Conservation (phyloP, 1,284 basidiomycete genomes). For the Puccinia brachypodii region DNA sequence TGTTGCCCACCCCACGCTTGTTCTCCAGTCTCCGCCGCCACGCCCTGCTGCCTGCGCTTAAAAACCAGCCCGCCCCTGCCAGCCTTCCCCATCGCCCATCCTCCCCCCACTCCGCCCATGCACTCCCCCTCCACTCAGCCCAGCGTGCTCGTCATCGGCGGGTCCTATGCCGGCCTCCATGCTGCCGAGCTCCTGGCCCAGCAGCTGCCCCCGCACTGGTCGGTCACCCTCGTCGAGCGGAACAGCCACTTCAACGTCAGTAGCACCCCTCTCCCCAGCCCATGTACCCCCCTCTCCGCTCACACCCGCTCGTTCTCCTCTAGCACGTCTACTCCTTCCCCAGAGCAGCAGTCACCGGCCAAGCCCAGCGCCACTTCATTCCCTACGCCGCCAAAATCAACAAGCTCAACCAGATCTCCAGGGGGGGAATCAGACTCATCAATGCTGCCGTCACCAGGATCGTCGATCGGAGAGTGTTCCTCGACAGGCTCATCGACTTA, state of each 20-base stretch:
- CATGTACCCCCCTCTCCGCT: background rate
- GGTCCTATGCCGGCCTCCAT: slow-evolving; percentile 43
- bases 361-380: slow-evolving; percentile 64
- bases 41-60: background rate
- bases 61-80: background rate
- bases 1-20: too few species aligned
- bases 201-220: slow-evolving; percentile 12
- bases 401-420: slow-evolving; percentile 13
- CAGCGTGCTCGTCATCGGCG: slow-evolving; percentile 35
- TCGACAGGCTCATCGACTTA: slow-evolving; percentile 11
- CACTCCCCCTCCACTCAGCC: background rate
- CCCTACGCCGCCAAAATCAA: slow-evolving; percentile 60
- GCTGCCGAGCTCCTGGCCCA: slow-evolving; percentile 27
- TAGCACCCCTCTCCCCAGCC: background rate
- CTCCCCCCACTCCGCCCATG: background rate
- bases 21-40: too few species aligned
- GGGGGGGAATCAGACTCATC: slow-evolving; percentile 4
- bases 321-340: slow-evolving; percentile 60
- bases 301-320: too few species aligned
- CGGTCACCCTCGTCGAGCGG: slow-evolving; percentile 31
- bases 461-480: slow-evolving; percentile 13
- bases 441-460: slow-evolving; percentile 39
- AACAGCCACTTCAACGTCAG: slow-evolving; percentile 44
- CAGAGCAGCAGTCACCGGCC: slow-evolving; percentile 58
- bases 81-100: background rate